phyloP scores from a whole-genome alignment of 192 early-diverging fungal species.

The Coemansia sp. region DNA sequence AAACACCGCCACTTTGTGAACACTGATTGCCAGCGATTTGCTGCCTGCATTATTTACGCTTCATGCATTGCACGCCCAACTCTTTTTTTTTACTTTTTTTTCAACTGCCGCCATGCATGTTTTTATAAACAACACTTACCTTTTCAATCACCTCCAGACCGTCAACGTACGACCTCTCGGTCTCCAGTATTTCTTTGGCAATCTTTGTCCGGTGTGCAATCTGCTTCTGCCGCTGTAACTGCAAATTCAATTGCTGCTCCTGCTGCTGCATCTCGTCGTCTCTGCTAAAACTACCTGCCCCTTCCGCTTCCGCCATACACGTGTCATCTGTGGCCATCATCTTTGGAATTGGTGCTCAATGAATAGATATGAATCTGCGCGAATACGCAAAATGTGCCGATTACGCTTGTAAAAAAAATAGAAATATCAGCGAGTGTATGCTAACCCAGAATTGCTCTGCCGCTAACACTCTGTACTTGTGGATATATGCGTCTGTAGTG shows the following conservation, averaged over 20 bases:
- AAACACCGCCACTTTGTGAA: too few relatives aligned
- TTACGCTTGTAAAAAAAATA: too few relatives aligned
- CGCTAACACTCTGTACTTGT: too few relatives aligned
- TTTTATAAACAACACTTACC: conserved; percentile 18
- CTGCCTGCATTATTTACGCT: neutral
- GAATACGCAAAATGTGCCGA: neutral
- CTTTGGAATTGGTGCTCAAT: conserved; percentile 1
- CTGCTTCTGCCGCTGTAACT: conserved; percentile 13
- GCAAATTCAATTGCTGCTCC: too few relatives aligned
- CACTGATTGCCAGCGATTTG: neutral
- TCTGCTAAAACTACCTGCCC: too few relatives aligned
- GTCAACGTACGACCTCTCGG: conserved; percentile 83
- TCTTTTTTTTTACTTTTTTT: neutral
- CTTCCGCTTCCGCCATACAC: too few relatives aligned
- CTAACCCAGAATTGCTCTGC: too few relatives aligned
- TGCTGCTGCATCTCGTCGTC: too few relatives aligned
- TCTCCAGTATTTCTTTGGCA: conserved; percentile 74
- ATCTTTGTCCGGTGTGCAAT: conserved; percentile 54
- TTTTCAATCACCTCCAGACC: conserved; percentile 59
- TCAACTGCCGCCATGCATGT: conserved; percentile 4
- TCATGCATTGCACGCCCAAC: neutral
- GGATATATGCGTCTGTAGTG: too few relatives aligned
- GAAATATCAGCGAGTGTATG: too few relatives aligned
- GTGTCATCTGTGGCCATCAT: conserved; percentile 30
- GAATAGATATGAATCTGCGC: neutral